Conservation (phyloP, 1,284 basidiomycete species). For the Rhodotorula sp. region DNA sequence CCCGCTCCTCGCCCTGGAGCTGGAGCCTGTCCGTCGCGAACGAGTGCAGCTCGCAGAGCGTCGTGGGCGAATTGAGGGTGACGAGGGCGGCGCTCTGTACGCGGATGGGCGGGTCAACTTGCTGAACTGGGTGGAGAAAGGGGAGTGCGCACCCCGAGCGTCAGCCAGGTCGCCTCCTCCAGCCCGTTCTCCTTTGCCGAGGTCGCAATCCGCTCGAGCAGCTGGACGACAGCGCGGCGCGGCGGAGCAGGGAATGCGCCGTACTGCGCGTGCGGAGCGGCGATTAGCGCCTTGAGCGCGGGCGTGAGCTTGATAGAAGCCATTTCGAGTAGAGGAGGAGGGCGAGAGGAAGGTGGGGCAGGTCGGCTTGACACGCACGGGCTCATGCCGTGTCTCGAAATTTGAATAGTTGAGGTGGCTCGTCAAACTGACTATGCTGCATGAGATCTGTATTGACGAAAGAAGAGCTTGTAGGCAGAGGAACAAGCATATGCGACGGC, state of each 20-base stretch:
- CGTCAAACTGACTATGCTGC: no score
- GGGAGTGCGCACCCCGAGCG: slow-evolving; percentile 64
- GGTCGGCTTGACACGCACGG: background rate
- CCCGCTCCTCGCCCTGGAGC: slow-evolving; percentile 60
- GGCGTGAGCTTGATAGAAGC: slow-evolving; percentile 47
- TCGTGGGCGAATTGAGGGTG: slow-evolving; percentile 77
- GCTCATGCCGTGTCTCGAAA: background rate
- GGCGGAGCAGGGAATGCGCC: slow-evolving; percentile 57
- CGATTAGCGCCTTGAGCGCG: slow-evolving; percentile 69
- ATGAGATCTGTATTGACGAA: no score
- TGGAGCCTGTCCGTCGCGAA: slow-evolving; percentile 60
- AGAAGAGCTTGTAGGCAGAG: no score
- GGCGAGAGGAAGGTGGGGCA: background rate
- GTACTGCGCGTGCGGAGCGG: slow-evolving; percentile 59
- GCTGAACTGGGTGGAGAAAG: background rate
- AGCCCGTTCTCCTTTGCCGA: slow-evolving; percentile 61
- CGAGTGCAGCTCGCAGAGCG: slow-evolving; percentile 74
- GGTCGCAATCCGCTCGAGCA: slow-evolving; percentile 60
- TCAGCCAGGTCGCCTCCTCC: slow-evolving; percentile 78
- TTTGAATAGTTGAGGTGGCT: no score
- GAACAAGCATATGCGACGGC: no score
- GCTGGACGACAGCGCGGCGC: slow-evolving; percentile 47
- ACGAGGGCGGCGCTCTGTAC: slow-evolving; percentile 77
- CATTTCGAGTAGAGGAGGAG: background rate
- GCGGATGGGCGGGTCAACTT: background rate